These are phyloP conservation scores for Ramaria sp. DNA, from an alignment of 768 basidiomycete species.

Conservation along the genomic window DNA sequence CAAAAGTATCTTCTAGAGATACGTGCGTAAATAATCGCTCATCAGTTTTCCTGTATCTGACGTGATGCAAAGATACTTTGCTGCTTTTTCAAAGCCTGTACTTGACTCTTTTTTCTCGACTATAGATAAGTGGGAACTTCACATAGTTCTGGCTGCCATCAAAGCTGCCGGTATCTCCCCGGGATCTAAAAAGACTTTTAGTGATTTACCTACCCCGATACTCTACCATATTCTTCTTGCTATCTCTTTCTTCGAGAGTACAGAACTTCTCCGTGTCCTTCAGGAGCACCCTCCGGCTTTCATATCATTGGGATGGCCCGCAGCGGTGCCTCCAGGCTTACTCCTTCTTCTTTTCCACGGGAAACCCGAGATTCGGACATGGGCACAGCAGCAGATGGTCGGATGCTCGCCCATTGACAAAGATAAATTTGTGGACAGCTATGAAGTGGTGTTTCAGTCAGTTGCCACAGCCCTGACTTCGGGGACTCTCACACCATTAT, in stretches of 20 bases:
- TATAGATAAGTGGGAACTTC: constrained; percentile 59
- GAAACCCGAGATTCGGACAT: constrained; percentile 38
- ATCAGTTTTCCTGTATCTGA: constrained; percentile 10
- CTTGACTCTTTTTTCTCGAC: constrained; percentile 46
- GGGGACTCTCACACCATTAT: constrained; percentile 1
- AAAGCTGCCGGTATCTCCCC: constrained; percentile 19
- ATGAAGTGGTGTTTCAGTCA: constrained; percentile 33
- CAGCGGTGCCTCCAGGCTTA: constrained; percentile 44
- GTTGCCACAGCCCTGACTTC: constrained; percentile 25
- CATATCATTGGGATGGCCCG: constrained; percentile 40
- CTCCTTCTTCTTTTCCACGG: constrained; percentile 47
- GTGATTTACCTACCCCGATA: constrained; percentile 35
- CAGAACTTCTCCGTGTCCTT: constrained; percentile 33
- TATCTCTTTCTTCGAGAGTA: constrained; percentile 44
- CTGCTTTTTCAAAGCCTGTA: constrained; percentile 42
- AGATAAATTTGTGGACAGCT: constrained; percentile 36
- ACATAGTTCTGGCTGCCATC: constrained; percentile 39
- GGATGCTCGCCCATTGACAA: constrained; percentile 34
- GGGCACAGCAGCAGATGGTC: constrained; percentile 42
- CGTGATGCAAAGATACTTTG: constrained; percentile 51
- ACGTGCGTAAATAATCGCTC: constrained; percentile 45
- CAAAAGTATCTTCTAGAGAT: constrained; percentile 49
- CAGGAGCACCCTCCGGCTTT: constrained; percentile 26
- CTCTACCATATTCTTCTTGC: constrained; percentile 48
- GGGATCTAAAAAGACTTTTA: constrained; percentile 21